Evolutionary conservation across 1,139 yeast species (phyloP).

Genomic region (Geotrichum klebahnii): DNA sequence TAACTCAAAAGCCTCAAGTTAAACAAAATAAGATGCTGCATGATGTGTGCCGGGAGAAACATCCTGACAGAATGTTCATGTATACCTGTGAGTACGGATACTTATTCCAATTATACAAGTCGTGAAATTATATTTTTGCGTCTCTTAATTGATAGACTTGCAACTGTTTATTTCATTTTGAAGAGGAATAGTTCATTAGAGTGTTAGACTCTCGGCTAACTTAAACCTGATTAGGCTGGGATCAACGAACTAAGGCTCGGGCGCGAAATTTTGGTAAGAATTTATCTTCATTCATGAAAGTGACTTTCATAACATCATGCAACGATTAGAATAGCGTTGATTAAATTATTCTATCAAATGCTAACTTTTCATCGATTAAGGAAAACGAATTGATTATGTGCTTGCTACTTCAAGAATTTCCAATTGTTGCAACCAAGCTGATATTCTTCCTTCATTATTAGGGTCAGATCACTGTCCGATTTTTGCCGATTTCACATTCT

Average conservation of each 20-base stretch:
- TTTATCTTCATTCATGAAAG: constrained; percentile 11
- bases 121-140: not conserved
- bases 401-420: constrained; percentile 45
- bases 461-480: constrained; percentile 98
- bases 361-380: constrained; percentile 35
- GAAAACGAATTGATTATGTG: constrained; percentile 82
- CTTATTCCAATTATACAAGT: not conserved
- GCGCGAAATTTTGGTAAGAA: constrained; percentile 57
- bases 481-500: constrained; percentile 71
- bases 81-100: constrained; percentile 53
- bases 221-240: constrained; percentile 58
- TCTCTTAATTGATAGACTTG: not conserved
- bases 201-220: too few relatives aligned
- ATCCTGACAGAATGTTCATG: constrained; percentile 58
- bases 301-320: not conserved
- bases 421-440: constrained; percentile 46
- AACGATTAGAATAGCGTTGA: not conserved
- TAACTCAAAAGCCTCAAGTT: too few relatives aligned
- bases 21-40: constrained; percentile 42
- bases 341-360: not conserved
- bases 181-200: too few relatives aligned
- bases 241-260: constrained; percentile 69
- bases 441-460: constrained; percentile 62
- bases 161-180: not conserved
- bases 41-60: constrained; percentile 62